phyloP scores from a whole-genome alignment of 345 rosid species.

The Euphorbia peplus region DNA sequence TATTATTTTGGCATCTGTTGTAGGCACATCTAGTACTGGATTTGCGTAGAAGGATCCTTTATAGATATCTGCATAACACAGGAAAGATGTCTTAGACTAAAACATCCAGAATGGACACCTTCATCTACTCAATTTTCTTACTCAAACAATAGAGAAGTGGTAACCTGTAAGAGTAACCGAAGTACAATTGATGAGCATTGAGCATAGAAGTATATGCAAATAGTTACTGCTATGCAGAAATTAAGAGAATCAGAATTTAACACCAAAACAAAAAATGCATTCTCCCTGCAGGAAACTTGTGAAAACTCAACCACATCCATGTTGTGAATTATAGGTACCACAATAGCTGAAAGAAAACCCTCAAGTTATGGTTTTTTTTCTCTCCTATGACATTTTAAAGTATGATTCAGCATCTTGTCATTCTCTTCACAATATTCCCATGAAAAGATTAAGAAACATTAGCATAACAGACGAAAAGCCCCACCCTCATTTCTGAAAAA shows the following conservation, averaged over 20 bases:
- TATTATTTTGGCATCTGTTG: slow-evolving; percentile 44
- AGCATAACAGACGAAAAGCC: background rate
- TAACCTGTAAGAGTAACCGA: background rate
- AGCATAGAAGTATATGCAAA: background rate
- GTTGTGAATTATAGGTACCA: background rate
- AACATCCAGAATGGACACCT: slow-evolving; percentile 4
- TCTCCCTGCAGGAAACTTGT: background rate
- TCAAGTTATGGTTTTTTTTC: background rate
- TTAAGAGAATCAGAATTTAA: background rate
- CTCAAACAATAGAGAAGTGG: background rate
- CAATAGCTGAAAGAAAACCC: background rate
- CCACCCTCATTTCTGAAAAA: background rate
- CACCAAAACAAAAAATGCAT: background rate
- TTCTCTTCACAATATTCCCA: background rate
- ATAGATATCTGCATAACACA: slow-evolving; percentile 51
- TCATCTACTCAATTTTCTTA: background rate
- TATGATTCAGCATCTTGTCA: background rate
- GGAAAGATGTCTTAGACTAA: background rate
- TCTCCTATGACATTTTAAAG: background rate
- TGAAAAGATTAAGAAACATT: background rate
- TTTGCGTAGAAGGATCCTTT: slow-evolving; percentile 92
- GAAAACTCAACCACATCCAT: background rate
- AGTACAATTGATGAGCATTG: background rate
- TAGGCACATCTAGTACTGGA: slow-evolving; percentile 74
- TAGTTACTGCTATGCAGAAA: background rate